Percentiles rank a stretch among this genome's conserved stretches.
Evolutionary conservation across 108 stramenopile genomes (phyloP).

Genomic region (Aurantiochytrium sp.): DNA sequence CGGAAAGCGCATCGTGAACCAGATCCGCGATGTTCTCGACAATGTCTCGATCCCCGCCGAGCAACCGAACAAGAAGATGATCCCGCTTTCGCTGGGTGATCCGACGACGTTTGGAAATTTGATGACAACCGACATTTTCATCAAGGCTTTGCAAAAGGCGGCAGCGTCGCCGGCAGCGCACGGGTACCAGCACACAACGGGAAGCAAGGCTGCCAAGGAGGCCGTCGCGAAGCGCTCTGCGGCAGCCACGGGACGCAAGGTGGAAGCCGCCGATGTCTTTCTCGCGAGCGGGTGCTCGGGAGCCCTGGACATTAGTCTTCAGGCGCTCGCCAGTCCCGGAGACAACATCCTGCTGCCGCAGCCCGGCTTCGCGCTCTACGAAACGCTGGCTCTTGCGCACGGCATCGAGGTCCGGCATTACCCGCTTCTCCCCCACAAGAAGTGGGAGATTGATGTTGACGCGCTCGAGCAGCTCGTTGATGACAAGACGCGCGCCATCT

Average conservation of each 20-base stretch:
- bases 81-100: conserved; percentile 78
- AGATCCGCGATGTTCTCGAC: conserved; percentile 74
- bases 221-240: conserved; percentile 58
- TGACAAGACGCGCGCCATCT: conserved; percentile 51
- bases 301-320: conserved; percentile 69
- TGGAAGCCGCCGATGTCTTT: conserved; percentile 71
- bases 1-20: conserved; percentile 65
- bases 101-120: conserved; percentile 63
- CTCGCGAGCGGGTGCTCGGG: conserved; percentile 81
- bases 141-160: conserved; percentile 42
- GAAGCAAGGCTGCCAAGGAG: conserved; percentile 56
- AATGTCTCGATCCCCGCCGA: conserved; percentile 42
- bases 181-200: conserved; percentile 71
- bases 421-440: conserved; percentile 55
- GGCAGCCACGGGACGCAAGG: not conserved
- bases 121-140: conserved; percentile 49
- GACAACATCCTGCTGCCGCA: conserved; percentile 67
- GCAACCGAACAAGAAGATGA: conserved; percentile 59
- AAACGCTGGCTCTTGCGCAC: conserved; percentile 73
- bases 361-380: conserved; percentile 82
- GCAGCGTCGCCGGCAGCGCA: conserved; percentile 25
- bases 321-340: conserved; percentile 61
- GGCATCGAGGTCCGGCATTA: conserved; percentile 70
- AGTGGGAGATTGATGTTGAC: conserved; percentile 77
- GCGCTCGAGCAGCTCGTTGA: conserved; percentile 57